These are phyloP conservation scores for Trichoderma simmonsii DNA, from an alignment of 2,329 filamentous ascomycete genomes.

Conservation along the genomic window DNA sequence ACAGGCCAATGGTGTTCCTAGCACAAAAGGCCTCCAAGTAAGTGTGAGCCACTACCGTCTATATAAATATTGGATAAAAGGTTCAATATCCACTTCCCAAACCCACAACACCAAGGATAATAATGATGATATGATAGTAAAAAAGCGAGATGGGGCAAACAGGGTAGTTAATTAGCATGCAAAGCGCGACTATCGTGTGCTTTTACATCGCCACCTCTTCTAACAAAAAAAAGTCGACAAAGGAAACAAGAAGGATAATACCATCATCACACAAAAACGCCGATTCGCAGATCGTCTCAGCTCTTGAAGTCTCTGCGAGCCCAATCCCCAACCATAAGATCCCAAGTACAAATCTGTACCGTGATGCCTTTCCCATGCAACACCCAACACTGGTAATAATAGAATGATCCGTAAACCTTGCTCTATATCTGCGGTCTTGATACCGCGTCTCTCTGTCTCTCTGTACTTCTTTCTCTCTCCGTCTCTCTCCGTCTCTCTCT, in stretches of 20 bases:
- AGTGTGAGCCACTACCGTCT: background rate
- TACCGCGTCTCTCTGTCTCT: background rate
- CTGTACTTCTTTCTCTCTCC: background rate
- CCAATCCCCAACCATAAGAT: conserved; percentile 27
- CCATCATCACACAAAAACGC: conserved; percentile 3
- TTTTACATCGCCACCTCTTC: background rate
- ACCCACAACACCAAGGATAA: background rate
- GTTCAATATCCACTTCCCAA: background rate
- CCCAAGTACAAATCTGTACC: conserved; percentile 3
- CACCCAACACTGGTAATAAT: conserved; percentile 14
- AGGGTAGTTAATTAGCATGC: background rate
- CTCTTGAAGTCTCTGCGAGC: conserved; percentile 51
- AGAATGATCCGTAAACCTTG: background rate
- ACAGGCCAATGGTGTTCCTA: background rate
- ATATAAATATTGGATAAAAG: background rate
- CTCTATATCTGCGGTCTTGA: background rate
- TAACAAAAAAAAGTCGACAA: background rate
- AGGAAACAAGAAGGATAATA: background rate
- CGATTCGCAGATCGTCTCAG: conserved; percentile 49
- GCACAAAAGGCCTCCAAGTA: background rate
- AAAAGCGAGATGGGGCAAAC: background rate
- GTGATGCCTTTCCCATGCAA: background rate
- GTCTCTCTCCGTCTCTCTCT: background rate
- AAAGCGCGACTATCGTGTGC: background rate
- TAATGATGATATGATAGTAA: background rate